phyloP scores from a whole-genome alignment of 2,329 filamentous ascomycete species.

The Stachybotrys elegans region DNA sequence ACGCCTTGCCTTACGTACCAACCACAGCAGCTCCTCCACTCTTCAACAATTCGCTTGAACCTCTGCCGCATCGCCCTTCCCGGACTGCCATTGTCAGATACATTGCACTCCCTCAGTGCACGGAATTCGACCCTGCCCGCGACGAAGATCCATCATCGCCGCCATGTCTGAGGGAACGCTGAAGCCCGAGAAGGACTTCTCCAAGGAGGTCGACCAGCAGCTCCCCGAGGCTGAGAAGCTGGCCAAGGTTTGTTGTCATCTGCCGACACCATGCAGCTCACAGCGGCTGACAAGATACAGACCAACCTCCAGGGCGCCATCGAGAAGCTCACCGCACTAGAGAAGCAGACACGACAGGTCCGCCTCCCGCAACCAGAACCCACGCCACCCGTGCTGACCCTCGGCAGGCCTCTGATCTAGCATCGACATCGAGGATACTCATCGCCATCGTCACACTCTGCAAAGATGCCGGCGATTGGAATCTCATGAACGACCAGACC shows the following conservation, averaged over 20 bases:
- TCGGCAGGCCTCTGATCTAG: slow-evolving; percentile 83
- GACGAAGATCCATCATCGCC: slow-evolving; percentile 10
- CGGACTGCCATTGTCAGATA: no score
- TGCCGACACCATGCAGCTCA: not conserved
- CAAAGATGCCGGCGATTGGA: slow-evolving; percentile 91
- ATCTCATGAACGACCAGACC: slow-evolving; percentile 92
- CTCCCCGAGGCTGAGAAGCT: slow-evolving; percentile 87
- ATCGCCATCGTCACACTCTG: slow-evolving; percentile 88
- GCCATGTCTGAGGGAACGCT: slow-evolving; percentile 75
- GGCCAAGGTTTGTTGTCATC: slow-evolving; percentile 64
- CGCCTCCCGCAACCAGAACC: slow-evolving; percentile 14
- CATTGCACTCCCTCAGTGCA: not conserved
- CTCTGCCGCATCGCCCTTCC: no score
- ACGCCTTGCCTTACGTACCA: slow-evolving; percentile 10
- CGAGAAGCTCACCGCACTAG: slow-evolving; percentile 84
- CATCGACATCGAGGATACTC: slow-evolving; percentile 86
- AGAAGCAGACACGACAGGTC: slow-evolving; percentile 98
- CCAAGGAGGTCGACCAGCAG: slow-evolving; percentile 89
- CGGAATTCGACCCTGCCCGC: not conserved
- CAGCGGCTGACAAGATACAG: slow-evolving; percentile 30
- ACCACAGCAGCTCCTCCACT: no score
- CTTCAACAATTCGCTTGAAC: no score
- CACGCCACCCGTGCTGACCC: slow-evolving; percentile 11
- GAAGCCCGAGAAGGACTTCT: slow-evolving; percentile 98
- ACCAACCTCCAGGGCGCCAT: slow-evolving; percentile 80